Percentiles rank a stretch among this genome's conserved stretches.
These are phyloP conservation scores for Diversispora eburnea DNA, from an alignment of 192 early-diverging fungal genomes.

Conservation along the genomic window DNA sequence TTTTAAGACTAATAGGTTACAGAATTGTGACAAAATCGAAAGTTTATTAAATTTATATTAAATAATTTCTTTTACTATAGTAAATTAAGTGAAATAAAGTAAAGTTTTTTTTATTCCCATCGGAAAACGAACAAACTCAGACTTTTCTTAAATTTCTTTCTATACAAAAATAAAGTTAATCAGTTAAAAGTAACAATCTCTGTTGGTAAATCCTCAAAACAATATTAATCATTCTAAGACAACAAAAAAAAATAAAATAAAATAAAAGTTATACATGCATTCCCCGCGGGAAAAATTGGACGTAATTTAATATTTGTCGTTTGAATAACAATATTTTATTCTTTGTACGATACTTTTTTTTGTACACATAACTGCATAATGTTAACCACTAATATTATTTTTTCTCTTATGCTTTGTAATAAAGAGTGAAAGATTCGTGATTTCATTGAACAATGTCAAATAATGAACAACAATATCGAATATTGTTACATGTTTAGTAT, in stretches of 20 bases:
- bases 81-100: background rate
- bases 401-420: background rate
- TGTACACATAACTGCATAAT: conserved; percentile 21
- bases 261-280: background rate
- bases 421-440: background rate
- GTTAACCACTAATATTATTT: conserved; percentile 13
- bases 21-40: too few species aligned
- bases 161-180: background rate
- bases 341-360: background rate
- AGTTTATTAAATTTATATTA: background rate
- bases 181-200: background rate
- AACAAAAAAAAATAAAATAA: background rate
- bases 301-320: background rate
- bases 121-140: background rate
- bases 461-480: background rate
- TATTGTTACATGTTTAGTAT: conserved; percentile 3
- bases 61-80: background rate
- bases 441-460: conserved; percentile 18
- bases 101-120: background rate
- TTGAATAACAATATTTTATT: too few species aligned
- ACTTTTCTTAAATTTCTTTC: background rate
- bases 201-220: background rate
- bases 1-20: background rate
- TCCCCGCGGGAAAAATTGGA: background rate
- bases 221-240: background rate